Percentiles rank a stretch among this genome's conserved stretches.
Evolutionary conservation across 2,329 filamentous ascomycete genomes (phyloP).

Genomic region (Colletotrichum shisoi): DNA sequence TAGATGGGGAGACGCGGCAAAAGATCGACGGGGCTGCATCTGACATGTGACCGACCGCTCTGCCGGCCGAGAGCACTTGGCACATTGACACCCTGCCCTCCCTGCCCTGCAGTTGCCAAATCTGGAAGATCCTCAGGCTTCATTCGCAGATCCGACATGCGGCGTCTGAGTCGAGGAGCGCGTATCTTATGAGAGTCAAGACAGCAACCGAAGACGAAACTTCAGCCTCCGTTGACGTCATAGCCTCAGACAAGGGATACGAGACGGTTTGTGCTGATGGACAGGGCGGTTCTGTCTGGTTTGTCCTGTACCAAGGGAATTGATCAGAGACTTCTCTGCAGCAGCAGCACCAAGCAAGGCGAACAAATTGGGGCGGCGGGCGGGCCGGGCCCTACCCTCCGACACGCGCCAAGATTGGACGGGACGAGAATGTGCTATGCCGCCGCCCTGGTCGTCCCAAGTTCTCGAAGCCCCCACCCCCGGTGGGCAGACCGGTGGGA

Average conservation of each 20-base stretch:
- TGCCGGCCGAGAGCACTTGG: slow-evolving; percentile 11
- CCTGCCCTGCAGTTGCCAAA: slow-evolving; percentile 2
- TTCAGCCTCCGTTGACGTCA: slow-evolving; percentile 25
- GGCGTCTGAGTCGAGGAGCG: slow-evolving; percentile 10
- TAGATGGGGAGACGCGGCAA: slow-evolving; percentile 1
- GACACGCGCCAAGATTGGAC: slow-evolving; percentile 36
- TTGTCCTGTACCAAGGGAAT: neutral
- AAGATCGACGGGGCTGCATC: slow-evolving; percentile 20
- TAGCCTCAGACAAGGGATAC: neutral
- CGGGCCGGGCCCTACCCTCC: slow-evolving; percentile 31
- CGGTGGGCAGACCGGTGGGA: neutral
- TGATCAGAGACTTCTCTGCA: neutral
- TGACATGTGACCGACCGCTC: slow-evolving; percentile 17
- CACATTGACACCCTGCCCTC: neutral
- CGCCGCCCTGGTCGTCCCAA: slow-evolving; percentile 30
- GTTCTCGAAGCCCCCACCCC: slow-evolving; percentile 5
- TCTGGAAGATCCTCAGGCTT: slow-evolving; percentile 1
- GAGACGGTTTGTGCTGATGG: neutral
- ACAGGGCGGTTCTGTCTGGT: neutral
- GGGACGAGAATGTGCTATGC: slow-evolving; percentile 15
- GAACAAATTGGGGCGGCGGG: slow-evolving; percentile 6
- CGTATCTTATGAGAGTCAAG: neutral
- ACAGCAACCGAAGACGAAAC: neutral
- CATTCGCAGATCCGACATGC: neutral
- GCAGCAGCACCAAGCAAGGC: neutral